A percentile compares a stretch with the other conserved stretches of the same genome.
Conservation (phyloP, 495 filamentous ascomycete species). For the Aspergillus campestris region DNA sequence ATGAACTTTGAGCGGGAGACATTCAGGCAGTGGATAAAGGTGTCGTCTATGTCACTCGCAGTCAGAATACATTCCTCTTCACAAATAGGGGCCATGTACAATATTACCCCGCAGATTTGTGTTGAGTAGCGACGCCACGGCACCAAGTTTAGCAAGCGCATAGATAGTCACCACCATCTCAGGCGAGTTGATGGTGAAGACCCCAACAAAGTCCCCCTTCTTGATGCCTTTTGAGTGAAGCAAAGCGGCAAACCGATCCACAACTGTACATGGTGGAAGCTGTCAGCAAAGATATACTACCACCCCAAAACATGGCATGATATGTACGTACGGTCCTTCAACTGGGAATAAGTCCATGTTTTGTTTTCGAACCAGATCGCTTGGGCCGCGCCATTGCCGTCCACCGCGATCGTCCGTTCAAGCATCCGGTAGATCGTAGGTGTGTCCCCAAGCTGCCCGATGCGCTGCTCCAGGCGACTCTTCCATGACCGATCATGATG, state of each 20-base stretch:
- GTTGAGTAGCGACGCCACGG: slow-evolving; percentile 82
- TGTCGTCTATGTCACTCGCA: slow-evolving; percentile 27
- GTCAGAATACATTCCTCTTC: not conserved
- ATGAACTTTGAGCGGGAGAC: slow-evolving; percentile 59
- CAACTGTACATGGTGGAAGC: slow-evolving; percentile 18
- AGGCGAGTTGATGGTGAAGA: slow-evolving; percentile 62
- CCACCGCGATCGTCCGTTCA: slow-evolving; percentile 30
- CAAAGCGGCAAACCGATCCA: slow-evolving; percentile 36
- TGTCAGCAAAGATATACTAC: too few species aligned
- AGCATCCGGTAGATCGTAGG: slow-evolving; percentile 39
- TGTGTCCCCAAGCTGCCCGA: slow-evolving; percentile 34
- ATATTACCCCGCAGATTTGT: slow-evolving; percentile 65
- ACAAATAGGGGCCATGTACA: slow-evolving; percentile 8
- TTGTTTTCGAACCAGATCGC: slow-evolving; percentile 45
- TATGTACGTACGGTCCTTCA: slow-evolving; percentile 36
- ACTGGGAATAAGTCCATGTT: slow-evolving; percentile 40
- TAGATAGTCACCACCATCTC: slow-evolving; percentile 72
- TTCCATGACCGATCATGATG: slow-evolving; percentile 24
- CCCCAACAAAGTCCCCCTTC: slow-evolving; percentile 34
- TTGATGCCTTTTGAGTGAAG: slow-evolving; percentile 28
- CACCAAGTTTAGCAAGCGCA: slow-evolving; percentile 77
- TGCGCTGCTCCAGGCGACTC: slow-evolving; percentile 28
- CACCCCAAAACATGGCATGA: too few species aligned
- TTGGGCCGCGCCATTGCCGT: slow-evolving; percentile 25
- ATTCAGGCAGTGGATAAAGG: slow-evolving; percentile 74